Percentiles rank a stretch among this genome's conserved stretches.
Evolutionary conservation across 2,329 filamentous ascomycete species (phyloP).

Genomic region (Akanthomyces muscarius): DNA sequence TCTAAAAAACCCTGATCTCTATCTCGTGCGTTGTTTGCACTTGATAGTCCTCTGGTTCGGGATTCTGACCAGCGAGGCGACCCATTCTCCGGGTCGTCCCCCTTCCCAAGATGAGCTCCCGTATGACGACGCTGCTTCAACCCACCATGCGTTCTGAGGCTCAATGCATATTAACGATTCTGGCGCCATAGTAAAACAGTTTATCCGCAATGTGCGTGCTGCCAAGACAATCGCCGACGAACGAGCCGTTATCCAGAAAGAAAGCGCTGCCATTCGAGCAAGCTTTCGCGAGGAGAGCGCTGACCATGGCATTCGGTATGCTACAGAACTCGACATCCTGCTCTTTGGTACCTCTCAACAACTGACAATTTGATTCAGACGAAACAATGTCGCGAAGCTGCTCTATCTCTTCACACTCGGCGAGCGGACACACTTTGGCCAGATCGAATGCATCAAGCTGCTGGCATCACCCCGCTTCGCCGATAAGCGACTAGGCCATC

Average conservation of each 20-base stretch:
- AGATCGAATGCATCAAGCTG: conserved; percentile 98
- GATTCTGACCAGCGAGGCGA: conserved; percentile 25
- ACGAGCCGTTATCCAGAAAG: conserved; percentile 96
- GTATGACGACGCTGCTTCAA: conserved; percentile 27
- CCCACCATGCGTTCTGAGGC: conserved; percentile 17
- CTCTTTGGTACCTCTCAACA: neutral
- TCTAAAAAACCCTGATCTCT: neutral
- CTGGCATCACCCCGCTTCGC: conserved; percentile 95
- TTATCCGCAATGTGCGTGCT: conserved; percentile 97
- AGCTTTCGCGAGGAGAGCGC: conserved; percentile 97
- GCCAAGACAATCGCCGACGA: conserved; percentile 99
- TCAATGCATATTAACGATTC: neutral
- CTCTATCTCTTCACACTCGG: conserved; percentile 97
- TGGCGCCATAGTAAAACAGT: conserved; percentile 79
- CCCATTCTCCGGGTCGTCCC: conserved; percentile 31
- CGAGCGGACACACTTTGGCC: conserved; percentile 95
- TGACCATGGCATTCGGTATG: conserved; percentile 84
- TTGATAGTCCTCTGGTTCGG: neutral
- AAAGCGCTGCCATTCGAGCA: conserved; percentile 94
- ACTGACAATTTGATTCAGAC: conserved; percentile 48
- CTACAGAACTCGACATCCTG: conserved; percentile 7
- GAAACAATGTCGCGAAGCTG: conserved; percentile 98
- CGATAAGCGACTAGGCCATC: conserved; percentile 91
- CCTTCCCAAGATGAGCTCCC: conserved; percentile 37
- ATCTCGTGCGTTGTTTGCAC: neutral